These are phyloP conservation scores for Neonectria punicea DNA, from an alignment of 2,329 filamentous ascomycete species.

Conservation along the genomic window DNA sequence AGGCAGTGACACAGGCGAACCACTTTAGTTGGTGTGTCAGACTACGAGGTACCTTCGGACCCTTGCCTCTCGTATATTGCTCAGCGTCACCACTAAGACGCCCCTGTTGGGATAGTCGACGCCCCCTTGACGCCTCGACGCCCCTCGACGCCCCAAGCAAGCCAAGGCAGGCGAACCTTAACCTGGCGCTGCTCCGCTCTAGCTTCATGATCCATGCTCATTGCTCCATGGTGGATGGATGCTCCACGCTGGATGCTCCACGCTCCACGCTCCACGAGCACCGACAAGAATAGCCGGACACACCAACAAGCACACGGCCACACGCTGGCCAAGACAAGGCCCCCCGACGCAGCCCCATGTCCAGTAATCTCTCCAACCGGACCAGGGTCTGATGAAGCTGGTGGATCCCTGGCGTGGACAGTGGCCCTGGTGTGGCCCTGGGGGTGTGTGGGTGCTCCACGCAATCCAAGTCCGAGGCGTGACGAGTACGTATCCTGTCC, in stretches of 20 bases:
- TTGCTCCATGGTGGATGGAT: background rate
- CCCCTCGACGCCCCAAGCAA: slow-evolving; percentile 23
- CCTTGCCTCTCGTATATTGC: slow-evolving; percentile 62
- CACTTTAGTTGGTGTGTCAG: slow-evolving; percentile 62
- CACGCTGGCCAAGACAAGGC: slow-evolving; percentile 47
- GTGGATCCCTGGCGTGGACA: slow-evolving; percentile 39
- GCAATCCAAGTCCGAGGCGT: slow-evolving; percentile 21
- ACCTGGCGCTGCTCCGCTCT: slow-evolving; percentile 17
- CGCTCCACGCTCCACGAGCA: slow-evolving; percentile 30
- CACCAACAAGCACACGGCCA: background rate
- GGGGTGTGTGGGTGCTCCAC: slow-evolving; percentile 11
- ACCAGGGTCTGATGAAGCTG: slow-evolving; percentile 46
- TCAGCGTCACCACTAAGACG: slow-evolving; percentile 54
- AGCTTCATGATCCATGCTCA: background rate
- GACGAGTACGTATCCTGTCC: slow-evolving; percentile 40
- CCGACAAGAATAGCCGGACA: slow-evolving; percentile 58
- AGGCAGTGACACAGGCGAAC: slow-evolving; percentile 41
- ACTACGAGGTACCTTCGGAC: slow-evolving; percentile 45
- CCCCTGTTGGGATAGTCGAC: slow-evolving; percentile 46
- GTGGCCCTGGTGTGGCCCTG: slow-evolving; percentile 40
- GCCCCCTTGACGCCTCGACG: slow-evolving; percentile 29
- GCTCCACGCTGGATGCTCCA: slow-evolving; percentile 25
- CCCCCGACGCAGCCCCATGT: slow-evolving; percentile 43
- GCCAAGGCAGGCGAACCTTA: slow-evolving; percentile 49
- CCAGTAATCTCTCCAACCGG: slow-evolving; percentile 48